Base-by-base conservation (phyloP, 2,329 filamentous ascomycete genomes). In the Biscogniauxia sp. region DNA sequence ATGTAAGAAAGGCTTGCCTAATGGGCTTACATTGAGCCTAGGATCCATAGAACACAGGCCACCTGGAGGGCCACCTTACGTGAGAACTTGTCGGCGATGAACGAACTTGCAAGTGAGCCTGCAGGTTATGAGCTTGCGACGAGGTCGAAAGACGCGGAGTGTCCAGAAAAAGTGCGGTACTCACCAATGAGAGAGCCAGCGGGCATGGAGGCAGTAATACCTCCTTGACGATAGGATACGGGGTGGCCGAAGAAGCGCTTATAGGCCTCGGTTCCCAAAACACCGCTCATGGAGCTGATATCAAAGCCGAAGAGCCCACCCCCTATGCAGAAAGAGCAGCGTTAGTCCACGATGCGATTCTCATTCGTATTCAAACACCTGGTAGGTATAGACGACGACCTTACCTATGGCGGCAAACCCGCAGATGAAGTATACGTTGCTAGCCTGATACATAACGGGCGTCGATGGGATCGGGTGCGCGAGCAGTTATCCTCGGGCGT, bases 231-330 rank as follows among this genome's bases (percentile, higher is more conserved):
- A 66, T 84, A 81, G 0, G 79, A 82, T 19, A 73, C 71, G 2
- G 82, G 82, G 58, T 91, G 83, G 68, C 86, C 79, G 76, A 92
- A 92, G 74, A 90, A 92, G 68, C 84, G 86, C 67, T 86, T 86
- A 73, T 93, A 93, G 53, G 87, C 83, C 59, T 86, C 75, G 0
- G 87, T 90, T 28, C 86, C 86, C 45, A 92, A 79, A 23, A 87
- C 84, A 53, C 84, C 85, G 45, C 84, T 87, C 88, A 92, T 91
- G 51, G 87, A 90, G 59, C 84, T 86, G 69, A 93, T 91, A 76
- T 93, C 90, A 72, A 93, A 93, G 68, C 90, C 91, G 70, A 93
- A 92, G 25, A 92, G 79, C 23, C 84, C 85, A 72, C 89, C 89
- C 66, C 88, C 88, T 78, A 81, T 25, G 57, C 32, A 20, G n/a